phyloP scores from a whole-genome alignment of 495 filamentous ascomycete genomes.

The Filosporella fistucella region DNA sequence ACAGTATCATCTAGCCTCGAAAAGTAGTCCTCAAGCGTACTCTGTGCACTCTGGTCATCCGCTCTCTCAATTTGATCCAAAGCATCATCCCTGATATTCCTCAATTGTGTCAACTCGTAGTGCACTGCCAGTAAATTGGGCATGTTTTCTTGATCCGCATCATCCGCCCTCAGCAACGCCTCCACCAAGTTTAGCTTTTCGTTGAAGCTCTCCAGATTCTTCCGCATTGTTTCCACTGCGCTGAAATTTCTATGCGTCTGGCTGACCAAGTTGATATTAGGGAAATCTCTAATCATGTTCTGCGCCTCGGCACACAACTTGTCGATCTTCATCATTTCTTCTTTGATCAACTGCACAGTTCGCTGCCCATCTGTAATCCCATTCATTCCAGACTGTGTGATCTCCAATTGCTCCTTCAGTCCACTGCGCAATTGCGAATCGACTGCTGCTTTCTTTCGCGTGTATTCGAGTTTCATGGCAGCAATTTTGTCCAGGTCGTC shows the following conservation, averaged over 20 bases:
- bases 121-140: constrained; percentile 85
- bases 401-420: constrained; percentile 83
- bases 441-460: constrained; percentile 86
- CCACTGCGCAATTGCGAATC: constrained; percentile 85
- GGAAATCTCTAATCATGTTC: constrained; percentile 93
- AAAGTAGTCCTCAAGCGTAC: constrained; percentile 85
- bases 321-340: constrained; percentile 98
- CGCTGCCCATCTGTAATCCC: constrained; percentile 82
- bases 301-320: constrained; percentile 94
- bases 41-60: constrained; percentile 66
- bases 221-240: constrained; percentile 86
- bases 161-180: constrained; percentile 71
- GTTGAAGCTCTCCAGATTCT: constrained; percentile 80
- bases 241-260: constrained; percentile 93
- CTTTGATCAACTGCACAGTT: constrained; percentile 82
- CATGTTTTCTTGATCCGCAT: constrained; percentile 80
- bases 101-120: constrained; percentile 83
- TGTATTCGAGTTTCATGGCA: constrained; percentile 85
- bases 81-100: constrained; percentile 91
- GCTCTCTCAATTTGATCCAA: constrained; percentile 87
- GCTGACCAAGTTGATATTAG: constrained; percentile 89
- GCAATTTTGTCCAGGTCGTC: constrained; percentile 94
- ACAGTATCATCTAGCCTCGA: constrained; percentile 79
- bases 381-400: constrained; percentile 86
- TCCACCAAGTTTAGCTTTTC: constrained; percentile 69